A percentile compares a stretch with the other conserved stretches of the same genome.
These are phyloP conservation scores for Phlegmacium glaucopus DNA, from an alignment of 768 basidiomycete species.

Conservation along the genomic window DNA sequence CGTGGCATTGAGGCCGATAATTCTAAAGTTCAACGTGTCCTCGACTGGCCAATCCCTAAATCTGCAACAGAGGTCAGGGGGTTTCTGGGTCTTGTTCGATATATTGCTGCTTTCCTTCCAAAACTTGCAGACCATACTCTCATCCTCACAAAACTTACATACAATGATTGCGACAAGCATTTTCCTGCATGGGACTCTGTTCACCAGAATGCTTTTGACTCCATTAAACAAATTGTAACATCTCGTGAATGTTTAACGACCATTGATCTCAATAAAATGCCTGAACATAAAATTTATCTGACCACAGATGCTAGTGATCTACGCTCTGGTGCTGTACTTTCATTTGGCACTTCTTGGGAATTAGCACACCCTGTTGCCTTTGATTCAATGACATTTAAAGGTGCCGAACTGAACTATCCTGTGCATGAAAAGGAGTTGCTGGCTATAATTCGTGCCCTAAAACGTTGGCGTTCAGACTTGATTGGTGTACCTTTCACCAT, in stretches of 20 bases:
- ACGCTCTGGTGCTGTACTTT: conserved; percentile 24
- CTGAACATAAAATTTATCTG: conserved; percentile 5
- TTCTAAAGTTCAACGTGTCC: too few relatives aligned
- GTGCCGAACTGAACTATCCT: conserved; percentile 13
- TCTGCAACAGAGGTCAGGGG: too few relatives aligned
- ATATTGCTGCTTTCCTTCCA: too few relatives aligned
- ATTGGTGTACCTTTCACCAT: conserved; percentile 21
- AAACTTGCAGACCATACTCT: too few relatives aligned
- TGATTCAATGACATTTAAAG: conserved; percentile 22
- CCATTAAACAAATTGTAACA: too few relatives aligned
- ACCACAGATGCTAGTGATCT: conserved; percentile 11
- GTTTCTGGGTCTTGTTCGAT: too few relatives aligned
- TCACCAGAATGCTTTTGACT: too few relatives aligned
- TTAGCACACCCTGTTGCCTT: conserved; percentile 27
- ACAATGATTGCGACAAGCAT: too few relatives aligned
- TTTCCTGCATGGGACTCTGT: too few relatives aligned
- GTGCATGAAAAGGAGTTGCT: conserved; percentile 14
- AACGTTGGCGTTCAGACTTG: conserved; percentile 23
- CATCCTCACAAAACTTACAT: too few relatives aligned
- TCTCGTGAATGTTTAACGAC: conserved; percentile 14
- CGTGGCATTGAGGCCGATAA: too few relatives aligned
- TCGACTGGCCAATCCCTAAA: too few relatives aligned
- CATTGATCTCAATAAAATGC: conserved; percentile 9
- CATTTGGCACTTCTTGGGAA: conserved; percentile 27
- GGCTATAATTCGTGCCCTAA: conserved; percentile 27